Percentiles rank a stretch among this genome's conserved stretches.
These are phyloP conservation scores for Comarum palustre DNA, from an alignment of 306 rosid species.

Conservation along the genomic window DNA sequence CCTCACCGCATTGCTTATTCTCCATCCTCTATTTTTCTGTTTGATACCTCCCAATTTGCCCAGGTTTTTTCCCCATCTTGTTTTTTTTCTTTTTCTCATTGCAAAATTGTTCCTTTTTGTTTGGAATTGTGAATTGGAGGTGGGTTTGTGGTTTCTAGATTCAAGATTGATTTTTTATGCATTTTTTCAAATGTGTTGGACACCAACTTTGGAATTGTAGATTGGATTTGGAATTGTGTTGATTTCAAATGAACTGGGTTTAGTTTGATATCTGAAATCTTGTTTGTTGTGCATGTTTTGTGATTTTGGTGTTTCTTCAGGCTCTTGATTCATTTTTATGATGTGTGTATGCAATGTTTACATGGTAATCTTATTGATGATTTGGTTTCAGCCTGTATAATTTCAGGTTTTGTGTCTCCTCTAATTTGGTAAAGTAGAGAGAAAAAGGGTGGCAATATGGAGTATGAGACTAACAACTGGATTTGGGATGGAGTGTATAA, in stretches of 20 bases:
- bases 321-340: too few species aligned
- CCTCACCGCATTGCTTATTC: background rate
- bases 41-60: slow-evolving; percentile 7
- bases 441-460: slow-evolving; percentile 44
- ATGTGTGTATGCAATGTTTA: background rate
- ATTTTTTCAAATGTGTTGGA: background rate
- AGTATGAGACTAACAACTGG: slow-evolving; percentile 75
- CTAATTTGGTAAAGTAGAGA: slow-evolving; percentile 23
- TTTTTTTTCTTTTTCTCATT: background rate
- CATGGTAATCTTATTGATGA: background rate
- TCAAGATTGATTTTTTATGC: slow-evolving; percentile 5
- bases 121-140: background rate
- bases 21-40: background rate
- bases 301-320: background rate
- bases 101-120: background rate
- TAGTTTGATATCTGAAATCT: background rate
- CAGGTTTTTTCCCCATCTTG: background rate
- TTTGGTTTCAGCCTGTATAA: background rate
- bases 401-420: slow-evolving; percentile 71
- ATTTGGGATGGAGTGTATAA: slow-evolving; percentile 86
- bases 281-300: background rate
- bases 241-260: slow-evolving; percentile 1
- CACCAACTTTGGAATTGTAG: background rate
- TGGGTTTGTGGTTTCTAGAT: slow-evolving; percentile 24
- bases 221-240: background rate